Percentiles rank a stretch among this genome's conserved stretches.
phyloP scores from a whole-genome alignment of 495 filamentous ascomycete genomes.

The Lophiotrema nucula region DNA sequence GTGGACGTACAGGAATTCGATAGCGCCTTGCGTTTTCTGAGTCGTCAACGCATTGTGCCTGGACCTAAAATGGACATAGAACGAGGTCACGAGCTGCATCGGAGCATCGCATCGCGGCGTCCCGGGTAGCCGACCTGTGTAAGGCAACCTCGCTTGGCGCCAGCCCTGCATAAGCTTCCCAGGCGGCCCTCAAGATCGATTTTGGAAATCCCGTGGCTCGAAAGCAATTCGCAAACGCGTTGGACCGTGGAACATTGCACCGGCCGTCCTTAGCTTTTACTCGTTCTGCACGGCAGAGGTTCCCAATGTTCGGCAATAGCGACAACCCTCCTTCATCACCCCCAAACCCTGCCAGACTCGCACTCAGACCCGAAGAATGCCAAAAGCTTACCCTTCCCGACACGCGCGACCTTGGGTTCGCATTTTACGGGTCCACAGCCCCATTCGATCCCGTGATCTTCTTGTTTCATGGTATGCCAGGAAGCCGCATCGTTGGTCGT shows the following conservation, averaged over 20 bases:
- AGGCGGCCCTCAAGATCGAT: no score
- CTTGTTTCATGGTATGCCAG: slow-evolving; percentile 27
- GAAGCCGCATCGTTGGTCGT: slow-evolving; percentile 18
- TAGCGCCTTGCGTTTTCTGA: no score
- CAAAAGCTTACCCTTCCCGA: slow-evolving; percentile 19
- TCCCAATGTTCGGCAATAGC: slow-evolving; percentile 20
- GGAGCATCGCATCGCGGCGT: no score
- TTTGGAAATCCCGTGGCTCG: no score
- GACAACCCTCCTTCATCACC: slow-evolving; percentile 18
- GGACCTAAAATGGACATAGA: no score
- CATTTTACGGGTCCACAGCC: slow-evolving; percentile 22
- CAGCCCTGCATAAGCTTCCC: no score
- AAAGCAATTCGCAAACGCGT: no score
- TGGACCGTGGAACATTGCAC: slow-evolving; percentile 4
- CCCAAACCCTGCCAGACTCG: slow-evolving; percentile 22
- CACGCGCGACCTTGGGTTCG: slow-evolving; percentile 20
- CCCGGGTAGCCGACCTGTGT: no score
- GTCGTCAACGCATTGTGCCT: no score
- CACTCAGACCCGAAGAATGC: slow-evolving; percentile 14
- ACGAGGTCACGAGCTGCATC: no score
- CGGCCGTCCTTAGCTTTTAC: background rate
- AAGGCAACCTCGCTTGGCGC: no score
- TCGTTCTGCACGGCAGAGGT: slow-evolving; percentile 6
- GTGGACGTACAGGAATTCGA: no score
- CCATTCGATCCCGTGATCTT: slow-evolving; percentile 26